A percentile compares a stretch with the other conserved stretches of the same genome.
Evolutionary conservation across 1,139 yeast genomes (phyloP).

Genomic region (Eremothecium gossypii): DNA sequence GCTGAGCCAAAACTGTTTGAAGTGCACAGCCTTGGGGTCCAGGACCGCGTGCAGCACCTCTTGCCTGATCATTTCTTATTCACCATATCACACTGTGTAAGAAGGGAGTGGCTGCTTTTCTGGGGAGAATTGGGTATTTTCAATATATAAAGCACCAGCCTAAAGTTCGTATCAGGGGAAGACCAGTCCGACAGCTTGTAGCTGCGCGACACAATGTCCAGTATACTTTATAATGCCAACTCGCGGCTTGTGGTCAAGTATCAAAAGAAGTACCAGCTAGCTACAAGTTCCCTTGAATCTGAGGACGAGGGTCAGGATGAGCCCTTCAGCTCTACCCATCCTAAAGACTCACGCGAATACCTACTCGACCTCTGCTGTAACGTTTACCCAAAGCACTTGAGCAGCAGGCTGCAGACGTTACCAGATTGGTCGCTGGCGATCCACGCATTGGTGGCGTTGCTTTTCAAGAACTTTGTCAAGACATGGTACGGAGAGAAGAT

Average conservation of each 20-base stretch:
- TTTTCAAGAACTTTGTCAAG: constrained; percentile 21
- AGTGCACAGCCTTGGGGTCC: constrained; percentile 15
- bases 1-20: constrained; percentile 20
- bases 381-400: constrained; percentile 18
- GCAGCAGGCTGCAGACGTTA: constrained; percentile 9
- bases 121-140: neutral
- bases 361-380: constrained; percentile 22
- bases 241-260: constrained; percentile 23
- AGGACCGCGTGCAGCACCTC: constrained; percentile 9
- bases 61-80: constrained; percentile 3
- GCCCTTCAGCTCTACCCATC: constrained; percentile 14
- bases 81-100: too few relatives aligned
- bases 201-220: constrained; percentile 14
- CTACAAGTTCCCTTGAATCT: neutral
- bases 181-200: too few relatives aligned
- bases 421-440: constrained; percentile 14
- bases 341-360: constrained; percentile 20
- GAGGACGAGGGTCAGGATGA: constrained; percentile 8
- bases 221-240: constrained; percentile 23
- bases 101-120: too few relatives aligned
- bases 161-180: too few relatives aligned
- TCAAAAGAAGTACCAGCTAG: constrained; percentile 15
- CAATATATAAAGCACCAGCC: constrained; percentile 1
- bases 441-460: constrained; percentile 20
- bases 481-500: constrained; percentile 28